Percentiles rank a stretch among this genome's conserved stretches.
These are phyloP conservation scores for Lumnitzera racemosa DNA, from an alignment of 345 rosid genomes.

Conservation along the genomic window DNA sequence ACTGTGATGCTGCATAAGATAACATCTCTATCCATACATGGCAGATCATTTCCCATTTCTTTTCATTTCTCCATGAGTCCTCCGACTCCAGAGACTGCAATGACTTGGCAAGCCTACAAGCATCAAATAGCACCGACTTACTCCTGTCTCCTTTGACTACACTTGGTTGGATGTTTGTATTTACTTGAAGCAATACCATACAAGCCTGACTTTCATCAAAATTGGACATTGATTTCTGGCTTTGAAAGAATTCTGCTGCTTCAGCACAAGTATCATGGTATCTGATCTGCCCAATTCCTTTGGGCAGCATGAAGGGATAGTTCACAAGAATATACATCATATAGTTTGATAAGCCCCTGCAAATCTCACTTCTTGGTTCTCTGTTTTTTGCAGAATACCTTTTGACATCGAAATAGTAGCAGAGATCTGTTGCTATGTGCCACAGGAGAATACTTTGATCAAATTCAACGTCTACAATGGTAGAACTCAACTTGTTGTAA, in stretches of 20 bases:
- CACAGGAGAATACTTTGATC: slow-evolving; percentile 15
- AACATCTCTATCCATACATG: too few relatives aligned
- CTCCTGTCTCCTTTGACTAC: slow-evolving; percentile 22
- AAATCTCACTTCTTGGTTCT: neutral
- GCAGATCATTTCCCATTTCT: too few relatives aligned
- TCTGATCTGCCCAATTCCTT: slow-evolving; percentile 25
- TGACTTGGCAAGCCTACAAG: slow-evolving; percentile 9
- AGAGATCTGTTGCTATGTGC: slow-evolving; percentile 19
- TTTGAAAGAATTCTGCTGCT: slow-evolving; percentile 2
- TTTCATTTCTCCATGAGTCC: neutral
- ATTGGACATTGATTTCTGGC: neutral
- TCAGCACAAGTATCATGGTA: slow-evolving; percentile 16
- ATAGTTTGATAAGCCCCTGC: slow-evolving; percentile 13
- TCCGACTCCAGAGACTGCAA: neutral
- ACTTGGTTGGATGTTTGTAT: slow-evolving; percentile 1
- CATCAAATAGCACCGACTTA: slow-evolving; percentile 26
- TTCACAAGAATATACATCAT: slow-evolving; percentile 14
- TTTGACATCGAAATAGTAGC: neutral
- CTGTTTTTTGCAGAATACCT: neutral
- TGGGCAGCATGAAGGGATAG: slow-evolving; percentile 17
- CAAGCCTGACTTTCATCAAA: neutral
- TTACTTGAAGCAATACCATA: slow-evolving; percentile 7
- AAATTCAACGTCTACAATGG: slow-evolving; percentile 8
- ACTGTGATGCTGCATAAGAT: too few relatives aligned
- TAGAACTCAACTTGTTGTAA: neutral